These are phyloP conservation scores for Neoscytalidium dimidiatum DNA, from an alignment of 2,329 filamentous ascomycete genomes.

Conservation along the genomic window DNA sequence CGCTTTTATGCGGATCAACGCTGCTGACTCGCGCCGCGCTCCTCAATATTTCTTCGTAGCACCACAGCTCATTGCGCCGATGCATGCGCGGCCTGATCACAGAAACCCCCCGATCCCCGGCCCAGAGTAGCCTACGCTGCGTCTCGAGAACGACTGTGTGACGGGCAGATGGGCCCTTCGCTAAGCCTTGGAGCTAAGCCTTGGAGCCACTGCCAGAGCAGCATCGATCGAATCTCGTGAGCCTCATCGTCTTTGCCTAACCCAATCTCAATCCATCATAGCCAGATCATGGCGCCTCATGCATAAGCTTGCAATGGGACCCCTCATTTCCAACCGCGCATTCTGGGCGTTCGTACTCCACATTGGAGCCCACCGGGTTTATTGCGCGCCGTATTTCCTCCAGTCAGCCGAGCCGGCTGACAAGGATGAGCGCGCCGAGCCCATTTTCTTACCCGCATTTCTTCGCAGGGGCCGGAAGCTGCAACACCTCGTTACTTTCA, in stretches of 20 bases:
- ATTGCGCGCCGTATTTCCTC: slow-evolving; percentile 1
- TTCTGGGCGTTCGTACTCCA: neutral
- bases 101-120: neutral
- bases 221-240: neutral
- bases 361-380: neutral
- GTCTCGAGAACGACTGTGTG: neutral
- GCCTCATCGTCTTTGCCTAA: neutral
- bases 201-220: neutral
- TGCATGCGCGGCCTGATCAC: neutral
- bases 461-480: neutral
- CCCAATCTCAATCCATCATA: neutral
- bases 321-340: neutral
- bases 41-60: slow-evolving; percentile 3
- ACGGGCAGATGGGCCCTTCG: neutral
- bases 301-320: too few species aligned
- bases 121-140: neutral
- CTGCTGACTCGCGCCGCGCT: neutral
- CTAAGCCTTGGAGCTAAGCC: slow-evolving; percentile 3
- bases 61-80: neutral
- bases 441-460: neutral
- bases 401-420: neutral
- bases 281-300: neutral
- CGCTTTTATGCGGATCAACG: slow-evolving; percentile 4
- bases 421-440: neutral
- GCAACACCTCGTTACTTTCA: neutral